Evolutionary conservation across 805 yeast species (phyloP).

Genomic region (Ogataea salicorniae): DNA sequence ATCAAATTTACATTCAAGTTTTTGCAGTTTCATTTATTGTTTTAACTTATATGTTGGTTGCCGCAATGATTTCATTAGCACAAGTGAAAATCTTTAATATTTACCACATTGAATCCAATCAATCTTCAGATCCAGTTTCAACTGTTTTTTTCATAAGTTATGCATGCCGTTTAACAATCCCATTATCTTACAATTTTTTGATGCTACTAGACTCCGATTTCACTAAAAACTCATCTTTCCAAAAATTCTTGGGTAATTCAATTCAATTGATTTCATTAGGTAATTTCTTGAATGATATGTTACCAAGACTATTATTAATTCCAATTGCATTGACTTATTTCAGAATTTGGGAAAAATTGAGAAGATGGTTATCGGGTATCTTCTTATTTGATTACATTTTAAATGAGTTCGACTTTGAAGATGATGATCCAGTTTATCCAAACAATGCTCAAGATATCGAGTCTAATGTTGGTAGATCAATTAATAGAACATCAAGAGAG

Average conservation of each 20-base stretch:
- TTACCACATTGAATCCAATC: conserved; percentile 64
- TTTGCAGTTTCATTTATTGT: conserved; percentile 41
- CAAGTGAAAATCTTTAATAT: conserved; percentile 66
- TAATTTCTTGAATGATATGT: conserved; percentile 60
- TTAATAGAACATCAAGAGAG: conserved; percentile 13
- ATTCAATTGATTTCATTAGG: conserved; percentile 74
- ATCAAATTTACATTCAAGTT: conserved; percentile 24
- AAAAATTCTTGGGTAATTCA: conserved; percentile 68
- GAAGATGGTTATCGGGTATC: conserved; percentile 27
- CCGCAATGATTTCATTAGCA: conserved; percentile 62
- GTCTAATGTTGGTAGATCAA: conserved; percentile 2
- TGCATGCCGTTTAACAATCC: conserved; percentile 76
- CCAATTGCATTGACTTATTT: conserved; percentile 63
- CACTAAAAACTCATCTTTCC: conserved; percentile 45
- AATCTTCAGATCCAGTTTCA: conserved; percentile 68
- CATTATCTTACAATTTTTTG: conserved; percentile 73
- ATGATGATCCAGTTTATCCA: conserved; percentile 5
- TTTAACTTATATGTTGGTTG: conserved; percentile 61
- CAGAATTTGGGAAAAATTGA: conserved; percentile 61
- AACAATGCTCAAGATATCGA: conserved; percentile 11
- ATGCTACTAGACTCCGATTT: conserved; percentile 46
- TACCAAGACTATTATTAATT: conserved; percentile 71
- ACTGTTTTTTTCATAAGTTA: conserved; percentile 75
- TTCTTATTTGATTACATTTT: conserved; percentile 29
- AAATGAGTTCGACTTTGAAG: conserved; percentile 29